These are phyloP conservation scores for Cryptococcus sp. DNA, from an alignment of 1,284 basidiomycete species.

Conservation along the genomic window DNA sequence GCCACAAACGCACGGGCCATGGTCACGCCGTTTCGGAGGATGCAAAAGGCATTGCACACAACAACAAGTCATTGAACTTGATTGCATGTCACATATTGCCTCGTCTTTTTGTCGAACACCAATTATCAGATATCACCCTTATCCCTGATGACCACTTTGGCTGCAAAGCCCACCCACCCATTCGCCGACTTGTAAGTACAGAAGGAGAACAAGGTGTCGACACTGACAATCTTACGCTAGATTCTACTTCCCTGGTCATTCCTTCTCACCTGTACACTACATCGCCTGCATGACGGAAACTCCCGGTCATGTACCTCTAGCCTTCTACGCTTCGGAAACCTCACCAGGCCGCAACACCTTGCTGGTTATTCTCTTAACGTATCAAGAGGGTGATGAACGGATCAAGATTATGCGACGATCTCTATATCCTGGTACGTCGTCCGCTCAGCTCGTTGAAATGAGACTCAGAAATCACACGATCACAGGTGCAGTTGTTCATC, in stretches of 20 bases:
- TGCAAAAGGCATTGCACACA: no score
- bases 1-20: no score
- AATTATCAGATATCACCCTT: neutral
- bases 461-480: no score
- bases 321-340: no score
- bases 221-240: neutral
- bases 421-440: neutral
- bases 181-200: neutral
- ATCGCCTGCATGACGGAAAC: neutral
- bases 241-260: slow-evolving; percentile 8
- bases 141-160: neutral
- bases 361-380: neutral
- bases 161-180: neutral
- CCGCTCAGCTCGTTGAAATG: neutral
- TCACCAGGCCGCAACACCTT: neutral
- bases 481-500: neutral
- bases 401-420: neutral
- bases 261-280: slow-evolving; percentile 2
- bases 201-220: neutral
- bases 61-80: no score
- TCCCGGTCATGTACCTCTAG: neutral
- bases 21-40: no score
- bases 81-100: neutral
- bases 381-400: neutral
- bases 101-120: neutral